Percentiles rank a stretch among this genome's conserved stretches.
Conservation (phyloP, 2,329 filamentous ascomycete species). For the Colletotrichum brevisporum region DNA sequence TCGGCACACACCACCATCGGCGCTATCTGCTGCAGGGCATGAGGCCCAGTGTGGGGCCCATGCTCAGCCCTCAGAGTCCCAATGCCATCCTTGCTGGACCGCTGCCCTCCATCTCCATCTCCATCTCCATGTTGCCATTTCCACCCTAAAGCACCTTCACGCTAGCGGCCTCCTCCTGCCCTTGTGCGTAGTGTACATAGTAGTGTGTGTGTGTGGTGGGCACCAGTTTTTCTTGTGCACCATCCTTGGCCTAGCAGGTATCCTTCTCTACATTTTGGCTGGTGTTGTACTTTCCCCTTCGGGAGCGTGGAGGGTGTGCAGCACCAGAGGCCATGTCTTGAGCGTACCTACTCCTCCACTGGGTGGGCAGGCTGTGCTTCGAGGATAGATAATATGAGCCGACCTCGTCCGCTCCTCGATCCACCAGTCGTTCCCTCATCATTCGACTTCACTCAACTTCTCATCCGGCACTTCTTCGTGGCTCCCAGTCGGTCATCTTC, state of each 20-base stretch:
- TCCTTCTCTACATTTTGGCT: not conserved
- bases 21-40: constrained; percentile 41
- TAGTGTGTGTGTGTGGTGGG: constrained; percentile 24
- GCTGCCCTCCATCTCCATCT: constrained; percentile 37
- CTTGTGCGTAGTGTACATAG: constrained; percentile 31
- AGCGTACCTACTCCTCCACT: constrained; percentile 28
- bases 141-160: constrained; percentile 31
- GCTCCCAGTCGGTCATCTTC: constrained; percentile 35
- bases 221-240: constrained; percentile 18
- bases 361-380: constrained; percentile 42
- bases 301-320: constrained; percentile 11
- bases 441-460: constrained; percentile 42
- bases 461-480: constrained; percentile 31
- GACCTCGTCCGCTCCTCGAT: constrained; percentile 42
- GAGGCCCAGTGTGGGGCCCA: constrained; percentile 32
- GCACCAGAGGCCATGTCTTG: constrained; percentile 29
- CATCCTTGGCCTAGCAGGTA: constrained; percentile 19
- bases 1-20: constrained; percentile 5
- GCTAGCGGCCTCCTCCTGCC: constrained; percentile 35
- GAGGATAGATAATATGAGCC: constrained; percentile 43
- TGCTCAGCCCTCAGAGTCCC: constrained; percentile 34
- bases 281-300: constrained; percentile 18
- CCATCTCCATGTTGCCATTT: constrained; percentile 9
- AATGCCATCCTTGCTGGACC: constrained; percentile 35
- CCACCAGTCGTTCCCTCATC: constrained; percentile 33